Evolutionary conservation across 2,329 filamentous ascomycete genomes (phyloP).

Genomic region (Emmonsiellopsis sp.): DNA sequence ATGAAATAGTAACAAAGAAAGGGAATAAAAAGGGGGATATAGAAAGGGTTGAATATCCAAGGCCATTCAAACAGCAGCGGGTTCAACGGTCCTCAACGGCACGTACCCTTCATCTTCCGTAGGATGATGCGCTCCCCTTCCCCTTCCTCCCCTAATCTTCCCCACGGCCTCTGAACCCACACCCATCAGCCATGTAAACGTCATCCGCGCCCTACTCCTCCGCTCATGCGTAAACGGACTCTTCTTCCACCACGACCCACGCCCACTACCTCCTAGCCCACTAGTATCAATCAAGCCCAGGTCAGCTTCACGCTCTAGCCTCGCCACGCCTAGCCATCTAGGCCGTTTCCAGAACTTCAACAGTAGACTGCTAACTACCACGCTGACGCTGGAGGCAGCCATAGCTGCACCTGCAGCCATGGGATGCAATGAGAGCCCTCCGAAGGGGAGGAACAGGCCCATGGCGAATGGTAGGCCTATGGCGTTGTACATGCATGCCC

Average conservation of each 20-base stretch:
- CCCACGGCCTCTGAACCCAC: conserved; percentile 19
- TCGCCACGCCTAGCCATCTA: conserved; percentile 70
- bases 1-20: background rate
- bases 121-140: conserved; percentile 4
- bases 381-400: conserved; percentile 81
- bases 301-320: conserved; percentile 49
- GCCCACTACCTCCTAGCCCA: conserved; percentile 10
- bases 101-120: conserved; percentile 34
- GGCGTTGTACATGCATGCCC: conserved; percentile 89
- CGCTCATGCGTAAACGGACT: conserved; percentile 11
- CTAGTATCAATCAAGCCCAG: conserved; percentile 16
- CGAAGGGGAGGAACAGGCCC: conserved; percentile 88
- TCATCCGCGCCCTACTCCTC: background rate
- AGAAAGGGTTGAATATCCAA: background rate
- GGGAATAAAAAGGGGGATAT: background rate
- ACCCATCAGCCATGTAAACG: conserved; percentile 14
- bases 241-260: conserved; percentile 23
- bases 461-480: conserved; percentile 91
- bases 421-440: conserved; percentile 70
- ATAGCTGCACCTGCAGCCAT: conserved; percentile 94
- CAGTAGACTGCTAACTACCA: conserved; percentile 73
- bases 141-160: conserved; percentile 18
- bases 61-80: conserved; percentile 17
- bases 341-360: conserved; percentile 82
- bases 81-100: conserved; percentile 36